These are phyloP conservation scores for Tilletiopsis washingtonensis DNA, from an alignment of 1,284 basidiomycete species.

Conservation along the genomic window DNA sequence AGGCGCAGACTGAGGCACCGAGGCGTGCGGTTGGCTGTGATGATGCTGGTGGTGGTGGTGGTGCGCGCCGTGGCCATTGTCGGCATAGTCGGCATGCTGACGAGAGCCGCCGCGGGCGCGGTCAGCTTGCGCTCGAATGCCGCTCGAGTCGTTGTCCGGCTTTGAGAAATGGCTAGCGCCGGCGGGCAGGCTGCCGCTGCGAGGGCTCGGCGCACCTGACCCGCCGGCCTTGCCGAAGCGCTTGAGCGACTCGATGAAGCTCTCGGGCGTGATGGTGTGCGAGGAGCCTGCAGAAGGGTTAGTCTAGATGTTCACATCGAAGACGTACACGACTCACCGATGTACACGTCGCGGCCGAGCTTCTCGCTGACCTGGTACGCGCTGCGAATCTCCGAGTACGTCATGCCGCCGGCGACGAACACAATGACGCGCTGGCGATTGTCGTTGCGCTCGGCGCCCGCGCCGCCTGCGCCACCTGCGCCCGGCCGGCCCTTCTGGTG, in stretches of 20 bases:
- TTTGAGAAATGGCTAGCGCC: conserved; percentile 15
- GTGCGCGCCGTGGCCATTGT: neutral
- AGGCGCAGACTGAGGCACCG: neutral
- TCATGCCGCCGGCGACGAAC: conserved; percentile 91
- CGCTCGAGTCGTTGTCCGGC: conserved; percentile 23
- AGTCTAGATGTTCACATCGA: neutral
- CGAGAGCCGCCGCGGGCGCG: neutral
- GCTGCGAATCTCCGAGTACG: conserved; percentile 87
- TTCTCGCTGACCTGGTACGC: conserved; percentile 69
- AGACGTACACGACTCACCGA: conserved; percentile 57
- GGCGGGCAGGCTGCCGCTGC: conserved; percentile 6
- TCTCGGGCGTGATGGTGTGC: conserved; percentile 71
- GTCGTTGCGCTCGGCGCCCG: conserved; percentile 46
- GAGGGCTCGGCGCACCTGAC: conserved; percentile 7
- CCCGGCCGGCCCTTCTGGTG: conserved; percentile 23
- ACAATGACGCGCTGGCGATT: conserved; percentile 75
- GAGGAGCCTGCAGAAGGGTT: conserved; percentile 68
- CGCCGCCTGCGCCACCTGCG: conserved; percentile 10
- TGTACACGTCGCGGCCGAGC: conserved; percentile 78
- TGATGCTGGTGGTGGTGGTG: neutral
- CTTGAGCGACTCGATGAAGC: conserved; percentile 78
- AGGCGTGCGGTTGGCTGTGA: neutral
- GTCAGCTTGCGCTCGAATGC: conserved; percentile 11
- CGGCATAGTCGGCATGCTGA: neutral
- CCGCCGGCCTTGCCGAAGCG: conserved; percentile 32